These are phyloP conservation scores for Bauhinia variegata DNA, from an alignment of 306 rosid species.

Conservation along the genomic window DNA sequence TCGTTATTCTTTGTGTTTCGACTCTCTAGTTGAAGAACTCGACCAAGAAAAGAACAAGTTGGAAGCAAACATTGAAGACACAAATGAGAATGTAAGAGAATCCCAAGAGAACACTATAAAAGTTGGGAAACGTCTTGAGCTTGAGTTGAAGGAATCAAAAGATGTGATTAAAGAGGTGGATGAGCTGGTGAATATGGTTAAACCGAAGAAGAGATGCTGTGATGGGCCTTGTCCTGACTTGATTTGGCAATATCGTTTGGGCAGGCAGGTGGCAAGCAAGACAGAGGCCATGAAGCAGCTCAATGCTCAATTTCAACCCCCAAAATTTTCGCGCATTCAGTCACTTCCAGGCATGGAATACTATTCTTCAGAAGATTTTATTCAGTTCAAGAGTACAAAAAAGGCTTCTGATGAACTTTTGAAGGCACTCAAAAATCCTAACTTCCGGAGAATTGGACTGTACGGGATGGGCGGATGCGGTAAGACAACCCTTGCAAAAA, in stretches of 20 bases:
- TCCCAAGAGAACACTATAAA: not conserved
- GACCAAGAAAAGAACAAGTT: not conserved
- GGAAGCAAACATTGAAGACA: not conserved
- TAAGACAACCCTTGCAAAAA: not conserved
- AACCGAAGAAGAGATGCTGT: not conserved
- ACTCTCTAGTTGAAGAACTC: not conserved
- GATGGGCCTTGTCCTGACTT: not conserved
- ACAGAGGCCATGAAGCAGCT: not conserved
- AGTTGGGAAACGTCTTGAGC: not conserved
- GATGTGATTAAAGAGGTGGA: not conserved
- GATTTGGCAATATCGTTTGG: not conserved
- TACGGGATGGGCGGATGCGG: not conserved
- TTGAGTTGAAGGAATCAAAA: not conserved
- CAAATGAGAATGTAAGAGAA: not conserved
- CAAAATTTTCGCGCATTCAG: not conserved
- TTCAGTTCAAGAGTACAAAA: not conserved
- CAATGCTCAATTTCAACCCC: not conserved
- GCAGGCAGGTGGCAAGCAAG: not conserved
- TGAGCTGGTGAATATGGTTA: not conserved
- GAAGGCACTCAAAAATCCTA: not conserved
- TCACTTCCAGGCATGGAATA: not conserved
- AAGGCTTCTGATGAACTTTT: not conserved
- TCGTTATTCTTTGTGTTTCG: not conserved
- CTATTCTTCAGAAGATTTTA: not conserved
- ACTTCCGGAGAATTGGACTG: not conserved